Percentiles rank a stretch among this genome's conserved stretches.
phyloP scores from a whole-genome alignment of 257 asterid species.

The Solanum clarkiae region DNA sequence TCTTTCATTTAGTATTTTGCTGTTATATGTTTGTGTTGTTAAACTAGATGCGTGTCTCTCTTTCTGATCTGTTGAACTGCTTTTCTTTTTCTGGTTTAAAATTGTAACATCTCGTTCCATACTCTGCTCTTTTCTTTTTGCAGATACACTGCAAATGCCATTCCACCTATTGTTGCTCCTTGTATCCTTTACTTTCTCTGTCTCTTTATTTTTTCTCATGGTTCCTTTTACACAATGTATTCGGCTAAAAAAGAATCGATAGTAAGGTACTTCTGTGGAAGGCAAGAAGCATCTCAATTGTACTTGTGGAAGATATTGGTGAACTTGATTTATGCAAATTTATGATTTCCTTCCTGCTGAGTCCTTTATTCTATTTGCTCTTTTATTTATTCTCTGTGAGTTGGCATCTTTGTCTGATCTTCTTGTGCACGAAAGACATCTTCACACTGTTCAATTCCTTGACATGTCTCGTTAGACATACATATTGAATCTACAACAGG shows the following conservation, averaged over 20 bases:
- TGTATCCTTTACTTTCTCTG: conserved; percentile 48
- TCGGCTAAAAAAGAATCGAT: neutral
- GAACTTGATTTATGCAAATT: neutral
- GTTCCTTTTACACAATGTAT: neutral
- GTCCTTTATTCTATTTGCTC: neutral
- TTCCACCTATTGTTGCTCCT: conserved; percentile 85
- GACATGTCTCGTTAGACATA: conserved; percentile 48
- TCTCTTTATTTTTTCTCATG: neutral
- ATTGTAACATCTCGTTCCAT: neutral
- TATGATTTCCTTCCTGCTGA: neutral
- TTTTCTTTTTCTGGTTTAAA: neutral
- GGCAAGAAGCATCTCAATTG: neutral
- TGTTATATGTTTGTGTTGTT: neutral
- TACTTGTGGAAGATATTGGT: neutral
- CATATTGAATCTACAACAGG: conserved; percentile 65
- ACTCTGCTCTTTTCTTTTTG: conserved; percentile 1
- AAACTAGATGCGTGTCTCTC: neutral
- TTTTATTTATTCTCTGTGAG: neutral
- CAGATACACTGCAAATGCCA: conserved; percentile 73
- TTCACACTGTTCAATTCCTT: conserved; percentile 22
- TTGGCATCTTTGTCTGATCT: neutral
- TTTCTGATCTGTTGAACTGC: neutral
- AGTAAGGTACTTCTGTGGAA: neutral
- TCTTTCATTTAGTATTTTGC: neutral
- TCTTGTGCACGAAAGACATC: neutral